Base-by-base conservation (phyloP, 441 rosid species). In the Dalechampia spathulata region DNA sequence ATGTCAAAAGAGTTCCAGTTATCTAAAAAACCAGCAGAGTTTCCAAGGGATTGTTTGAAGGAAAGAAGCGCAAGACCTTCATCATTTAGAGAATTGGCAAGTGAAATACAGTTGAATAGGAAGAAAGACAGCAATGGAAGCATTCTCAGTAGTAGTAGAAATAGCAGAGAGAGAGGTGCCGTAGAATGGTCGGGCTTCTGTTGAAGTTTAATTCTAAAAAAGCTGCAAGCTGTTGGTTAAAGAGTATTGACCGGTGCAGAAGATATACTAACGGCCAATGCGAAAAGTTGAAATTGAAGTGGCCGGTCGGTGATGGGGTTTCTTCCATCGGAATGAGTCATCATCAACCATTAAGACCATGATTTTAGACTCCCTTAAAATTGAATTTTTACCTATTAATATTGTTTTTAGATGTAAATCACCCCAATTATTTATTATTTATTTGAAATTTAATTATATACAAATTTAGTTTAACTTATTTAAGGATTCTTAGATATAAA, bases 11-110 rank as follows among this genome's bases (percentile, higher is more conserved):
- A 69, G 52, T 59, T 80, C 96, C 96, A 90, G 50, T 52, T 69
- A 59, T 54, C 48, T 1, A 83, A 51, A 25, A 13, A 65, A 34
- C 57, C 44, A 0, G 77, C 51, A 28, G 65, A 60, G 45, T 55
- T 68, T 32, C 50, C 19, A 25, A 78, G 1, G 13, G 86, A 75
- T 20, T 61, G 66, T 55, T 69, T 80, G 68, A 90, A 80, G 58
- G 76, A 68, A 5, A 78, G 69, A 65, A 90, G 94, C 27, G 87
- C 74, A 57, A 71, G 50, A 19, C 92, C 86, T 65, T 90, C 90
- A 63, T 83, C 72, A 61, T 85, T 87, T 28, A 85, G 59, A 67
- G 90, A 73, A 63, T 58, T 47, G 32, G 73, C 72, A 0, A 68
- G 55, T 67, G 63, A 9, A 36, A 61, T 20, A 37, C 21, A 64